phyloP scores from a whole-genome alignment of 1,284 basidiomycete genomes.

The Rhodotorula glutinis region DNA sequence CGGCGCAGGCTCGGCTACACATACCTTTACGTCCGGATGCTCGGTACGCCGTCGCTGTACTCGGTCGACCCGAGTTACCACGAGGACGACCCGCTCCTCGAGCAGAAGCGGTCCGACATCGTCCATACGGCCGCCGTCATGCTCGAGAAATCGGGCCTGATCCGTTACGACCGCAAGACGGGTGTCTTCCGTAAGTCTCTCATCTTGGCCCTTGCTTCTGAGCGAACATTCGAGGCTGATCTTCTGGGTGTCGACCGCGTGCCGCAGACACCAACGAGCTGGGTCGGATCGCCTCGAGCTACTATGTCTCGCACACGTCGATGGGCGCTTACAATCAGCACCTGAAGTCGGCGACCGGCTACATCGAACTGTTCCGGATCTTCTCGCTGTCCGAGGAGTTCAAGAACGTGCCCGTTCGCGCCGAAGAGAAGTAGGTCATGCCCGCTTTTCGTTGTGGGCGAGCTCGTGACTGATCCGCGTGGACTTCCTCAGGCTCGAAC shows the following conservation, averaged over 20 bases:
- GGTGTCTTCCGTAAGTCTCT: constrained; percentile 66
- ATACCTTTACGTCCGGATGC: constrained; percentile 95
- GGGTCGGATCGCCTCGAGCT: constrained; percentile 92
- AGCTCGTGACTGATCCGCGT: constrained; percentile 36
- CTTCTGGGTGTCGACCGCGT: too few relatives aligned
- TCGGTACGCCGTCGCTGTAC: constrained; percentile 84
- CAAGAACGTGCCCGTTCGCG: constrained; percentile 78
- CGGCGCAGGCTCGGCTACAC: constrained; percentile 70
- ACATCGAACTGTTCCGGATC: constrained; percentile 89
- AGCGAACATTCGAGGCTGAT: background rate
- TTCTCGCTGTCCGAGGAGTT: constrained; percentile 98
- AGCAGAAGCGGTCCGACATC: constrained; percentile 86
- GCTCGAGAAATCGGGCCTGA: constrained; percentile 87
- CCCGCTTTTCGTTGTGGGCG: background rate
- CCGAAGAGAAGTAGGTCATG: constrained; percentile 50
- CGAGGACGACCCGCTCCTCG: constrained; percentile 74
- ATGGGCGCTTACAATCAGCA: constrained; percentile 98
- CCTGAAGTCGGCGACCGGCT: constrained; percentile 68
- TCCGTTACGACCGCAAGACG: constrained; percentile 87
- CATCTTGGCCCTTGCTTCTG: background rate
- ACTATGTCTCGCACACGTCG: constrained; percentile 92
- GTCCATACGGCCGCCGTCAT: constrained; percentile 89
- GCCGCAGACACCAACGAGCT: constrained; percentile 75
- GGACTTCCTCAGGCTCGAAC: constrained; percentile 66
- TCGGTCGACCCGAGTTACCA: constrained; percentile 86